Evolutionary conservation across 2,329 filamentous ascomycete genomes (phyloP), one percentile per base, ranked within the genome.

Genomic region (Aspergillus oerlinghausenensis): DNA sequence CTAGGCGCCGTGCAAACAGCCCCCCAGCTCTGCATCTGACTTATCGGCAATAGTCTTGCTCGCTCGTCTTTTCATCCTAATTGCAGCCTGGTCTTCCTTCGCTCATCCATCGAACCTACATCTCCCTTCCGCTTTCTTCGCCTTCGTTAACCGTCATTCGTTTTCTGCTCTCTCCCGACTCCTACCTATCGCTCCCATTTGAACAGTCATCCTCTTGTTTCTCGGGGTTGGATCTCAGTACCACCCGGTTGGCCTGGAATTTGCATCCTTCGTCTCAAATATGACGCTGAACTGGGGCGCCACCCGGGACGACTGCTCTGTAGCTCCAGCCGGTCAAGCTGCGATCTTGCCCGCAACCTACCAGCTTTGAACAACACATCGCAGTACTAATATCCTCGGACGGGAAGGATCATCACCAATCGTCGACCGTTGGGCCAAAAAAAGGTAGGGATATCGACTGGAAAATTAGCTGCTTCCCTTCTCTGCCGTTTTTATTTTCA

Each of bases 301-400:
- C 68, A 71, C 67, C 70, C 68, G 69, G 66, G 63, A 69, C 64
- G 67, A 69, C 67, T 70, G 65, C 66, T 69, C 69, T 68, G 68
- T 73, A 72, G 72, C 70, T 68, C 68, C 67, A 70, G 64, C 63
- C 65, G 65, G 62, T 61, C 63, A 63, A 67, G 61, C 65, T 72
- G 68, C 65, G 69, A 73, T 67, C 65, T 65, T 61, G 60, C 61
- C 63, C 62, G 68, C 69, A 67, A 62, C 70, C 66, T 65, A 69
- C 65, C 65, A 69, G 62, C 66, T 63, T 65, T 68, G 70, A 69
- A 71, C 71, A 75, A 70, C 72, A 62, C 72, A 74, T 73, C 70
- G 57, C 62, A 66, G 56, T 54, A 60, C 60, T 68, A 65, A 59
- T 60, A 63, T 63, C 64, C 61, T 63, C 63, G 59, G 64, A 62